Conservation (phyloP, 768 basidiomycete species). For the Boletus pseudo-olivaceus region DNA sequence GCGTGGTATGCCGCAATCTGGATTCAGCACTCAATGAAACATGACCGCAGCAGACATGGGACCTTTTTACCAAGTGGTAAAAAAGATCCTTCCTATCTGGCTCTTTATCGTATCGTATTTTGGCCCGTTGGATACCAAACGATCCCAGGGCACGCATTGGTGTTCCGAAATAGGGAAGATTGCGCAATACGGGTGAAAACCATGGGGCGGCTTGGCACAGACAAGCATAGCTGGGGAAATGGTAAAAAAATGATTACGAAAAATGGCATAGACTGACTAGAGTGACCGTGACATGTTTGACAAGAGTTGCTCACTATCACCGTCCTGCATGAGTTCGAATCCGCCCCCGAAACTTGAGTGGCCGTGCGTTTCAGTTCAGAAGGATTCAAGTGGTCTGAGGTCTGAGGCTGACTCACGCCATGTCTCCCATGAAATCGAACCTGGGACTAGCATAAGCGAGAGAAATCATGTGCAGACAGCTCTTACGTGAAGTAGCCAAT, state of each 20-base stretch:
- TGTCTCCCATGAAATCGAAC: slow-evolving; percentile 29
- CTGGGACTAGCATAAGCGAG: slow-evolving; percentile 5
- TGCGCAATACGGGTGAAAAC: slow-evolving; percentile 21
- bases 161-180: slow-evolving; percentile 31
- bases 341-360: slow-evolving; percentile 35
- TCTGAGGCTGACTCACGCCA: slow-evolving; percentile 21
- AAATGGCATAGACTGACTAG: slow-evolving; percentile 17
- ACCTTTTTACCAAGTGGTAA: slow-evolving; percentile 39
- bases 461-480: not conserved
- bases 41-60: not conserved
- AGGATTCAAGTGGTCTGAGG: not conserved
- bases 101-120: slow-evolving; percentile 20
- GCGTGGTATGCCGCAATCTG: slow-evolving; percentile 27
- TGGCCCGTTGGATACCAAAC: slow-evolving; percentile 26
- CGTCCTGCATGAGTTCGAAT: slow-evolving; percentile 36
- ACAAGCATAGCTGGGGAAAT: slow-evolving; percentile 7
- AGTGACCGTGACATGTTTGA: slow-evolving; percentile 27
- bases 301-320: slow-evolving; percentile 33
- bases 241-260: slow-evolving; percentile 4
- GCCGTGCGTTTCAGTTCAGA: not conserved
- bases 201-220: slow-evolving; percentile 22
- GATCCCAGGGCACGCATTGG: slow-evolving; percentile 27
- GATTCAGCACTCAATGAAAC: slow-evolving; percentile 3
- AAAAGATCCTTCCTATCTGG: slow-evolving; percentile 30
- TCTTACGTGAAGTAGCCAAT: slow-evolving; percentile 24